phyloP scores from a whole-genome alignment of 495 filamentous ascomycete species.

The Hypoxylon crocopeplum region DNA sequence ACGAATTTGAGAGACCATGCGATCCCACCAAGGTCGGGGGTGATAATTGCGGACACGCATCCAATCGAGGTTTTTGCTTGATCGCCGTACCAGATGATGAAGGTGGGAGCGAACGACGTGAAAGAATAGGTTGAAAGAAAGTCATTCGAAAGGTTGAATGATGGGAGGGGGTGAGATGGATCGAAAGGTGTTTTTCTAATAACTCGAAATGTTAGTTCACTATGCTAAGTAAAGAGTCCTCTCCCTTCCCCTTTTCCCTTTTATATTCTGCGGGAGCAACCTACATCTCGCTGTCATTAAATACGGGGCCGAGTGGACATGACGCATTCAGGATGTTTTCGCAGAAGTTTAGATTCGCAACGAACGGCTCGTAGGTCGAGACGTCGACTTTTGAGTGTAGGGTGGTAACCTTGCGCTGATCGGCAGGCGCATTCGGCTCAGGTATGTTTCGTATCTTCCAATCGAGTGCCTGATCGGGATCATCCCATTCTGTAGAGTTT shows the following conservation, averaged over 20 bases:
- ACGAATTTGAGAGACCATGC: conserved; percentile 75
- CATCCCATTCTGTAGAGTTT: conserved; percentile 57
- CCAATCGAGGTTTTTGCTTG: conserved; percentile 64
- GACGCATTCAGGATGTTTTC: conserved; percentile 61
- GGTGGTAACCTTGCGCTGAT: conserved; percentile 69
- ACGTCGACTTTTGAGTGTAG: conserved; percentile 72
- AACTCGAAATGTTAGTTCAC: conserved; percentile 7
- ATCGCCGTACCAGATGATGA: conserved; percentile 79
- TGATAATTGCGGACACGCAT: conserved; percentile 81
- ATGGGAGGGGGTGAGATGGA: conserved; percentile 58
- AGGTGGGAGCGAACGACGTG: conserved; percentile 73
- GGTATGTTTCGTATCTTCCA: conserved; percentile 79
- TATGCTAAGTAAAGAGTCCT: conserved; percentile 3
- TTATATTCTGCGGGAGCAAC: conserved; percentile 36
- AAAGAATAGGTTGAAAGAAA: conserved; percentile 86
- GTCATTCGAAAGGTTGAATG: conserved; percentile 78
- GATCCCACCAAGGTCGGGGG: conserved; percentile 73
- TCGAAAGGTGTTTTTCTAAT: conserved; percentile 1
- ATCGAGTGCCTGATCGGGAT: conserved; percentile 60
- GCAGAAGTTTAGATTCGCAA: conserved; percentile 67
- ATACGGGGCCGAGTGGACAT: conserved; percentile 80
- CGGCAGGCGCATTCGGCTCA: conserved; percentile 43
- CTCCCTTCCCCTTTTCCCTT: neutral
- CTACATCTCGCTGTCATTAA: conserved; percentile 63
- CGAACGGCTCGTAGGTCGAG: conserved; percentile 73